Percentiles rank a stretch among this genome's conserved stretches.
phyloP scores from a whole-genome alignment of 192 early-diverging fungal genomes.

The Backusella parvicylindrica region DNA sequence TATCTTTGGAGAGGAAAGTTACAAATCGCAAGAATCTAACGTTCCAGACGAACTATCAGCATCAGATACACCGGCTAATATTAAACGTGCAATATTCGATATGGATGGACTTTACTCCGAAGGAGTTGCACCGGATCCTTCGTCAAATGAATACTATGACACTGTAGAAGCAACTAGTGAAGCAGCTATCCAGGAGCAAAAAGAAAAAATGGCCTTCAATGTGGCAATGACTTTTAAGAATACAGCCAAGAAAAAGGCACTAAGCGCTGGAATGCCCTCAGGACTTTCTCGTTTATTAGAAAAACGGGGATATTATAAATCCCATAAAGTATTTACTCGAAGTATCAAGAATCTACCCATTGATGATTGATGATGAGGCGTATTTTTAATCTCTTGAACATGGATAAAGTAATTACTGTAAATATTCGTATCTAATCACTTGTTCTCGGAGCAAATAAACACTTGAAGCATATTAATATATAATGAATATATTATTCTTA shows the following conservation, averaged over 20 bases:
- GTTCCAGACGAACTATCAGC: background rate
- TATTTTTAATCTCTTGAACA: background rate
- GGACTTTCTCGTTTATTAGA: background rate
- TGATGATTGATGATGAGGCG: background rate
- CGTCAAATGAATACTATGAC: background rate
- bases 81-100: background rate
- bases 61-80: background rate
- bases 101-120: conserved; percentile 3
- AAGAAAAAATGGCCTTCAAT: conserved; percentile 3
- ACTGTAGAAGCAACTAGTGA: background rate
- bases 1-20: background rate
- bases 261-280: background rate
- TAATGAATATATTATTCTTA: too few relatives aligned
- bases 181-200: background rate
- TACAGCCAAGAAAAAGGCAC: background rate
- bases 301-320: background rate
- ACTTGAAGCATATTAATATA: background rate
- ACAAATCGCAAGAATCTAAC: background rate
- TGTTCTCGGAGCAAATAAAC: background rate
- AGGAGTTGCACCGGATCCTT: background rate
- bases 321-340: background rate
- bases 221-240: background rate
- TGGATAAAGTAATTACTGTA: background rate
- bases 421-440: background rate
- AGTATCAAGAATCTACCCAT: background rate